These are phyloP conservation scores for Macrolepiota albuminosa DNA, from an alignment of 768 basidiomycete species.

Conservation along the genomic window DNA sequence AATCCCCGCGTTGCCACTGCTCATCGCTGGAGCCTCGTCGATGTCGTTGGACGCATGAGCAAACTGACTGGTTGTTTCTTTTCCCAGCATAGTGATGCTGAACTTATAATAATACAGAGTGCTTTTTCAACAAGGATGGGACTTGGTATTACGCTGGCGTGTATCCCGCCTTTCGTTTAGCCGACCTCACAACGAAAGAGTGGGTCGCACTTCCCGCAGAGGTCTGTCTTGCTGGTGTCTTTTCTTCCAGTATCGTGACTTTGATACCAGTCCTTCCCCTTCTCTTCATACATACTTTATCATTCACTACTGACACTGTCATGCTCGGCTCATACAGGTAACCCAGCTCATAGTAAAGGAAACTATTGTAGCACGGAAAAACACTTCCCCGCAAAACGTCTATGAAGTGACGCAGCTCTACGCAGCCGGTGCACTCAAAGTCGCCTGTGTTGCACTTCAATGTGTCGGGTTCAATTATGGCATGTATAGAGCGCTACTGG, in stretches of 20 bases:
- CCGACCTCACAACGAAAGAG: slow-evolving; percentile 61
- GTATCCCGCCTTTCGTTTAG: slow-evolving; percentile 63
- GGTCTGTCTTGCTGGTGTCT: slow-evolving; percentile 29
- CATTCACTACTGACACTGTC: background rate
- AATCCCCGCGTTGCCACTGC: slow-evolving; percentile 74
- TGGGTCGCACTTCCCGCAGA: slow-evolving; percentile 65
- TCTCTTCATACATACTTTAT: background rate
- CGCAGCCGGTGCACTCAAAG: slow-evolving; percentile 63
- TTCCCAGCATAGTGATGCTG: background rate
- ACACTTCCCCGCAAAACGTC: slow-evolving; percentile 70
- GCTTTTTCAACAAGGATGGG: slow-evolving; percentile 77
- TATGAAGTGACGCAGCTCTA: slow-evolving; percentile 76
- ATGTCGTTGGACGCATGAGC: slow-evolving; percentile 53
- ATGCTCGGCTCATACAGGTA: slow-evolving; percentile 36
- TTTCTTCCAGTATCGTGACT: background rate
- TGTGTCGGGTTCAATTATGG: slow-evolving; percentile 72
- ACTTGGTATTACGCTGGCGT: slow-evolving; percentile 84
- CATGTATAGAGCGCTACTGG: slow-evolving; percentile 61
- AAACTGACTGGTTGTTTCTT: slow-evolving; percentile 50
- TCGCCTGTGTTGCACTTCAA: slow-evolving; percentile 69
- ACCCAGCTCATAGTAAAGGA: slow-evolving; percentile 65
- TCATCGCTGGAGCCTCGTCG: slow-evolving; percentile 67
- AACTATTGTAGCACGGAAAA: slow-evolving; percentile 66
- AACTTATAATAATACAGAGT: slow-evolving; percentile 41
- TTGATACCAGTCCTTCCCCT: slow-evolving; percentile 3